Base-by-base conservation (phyloP, 169 alveolate species). In the Eimeria acervulina region DNA sequence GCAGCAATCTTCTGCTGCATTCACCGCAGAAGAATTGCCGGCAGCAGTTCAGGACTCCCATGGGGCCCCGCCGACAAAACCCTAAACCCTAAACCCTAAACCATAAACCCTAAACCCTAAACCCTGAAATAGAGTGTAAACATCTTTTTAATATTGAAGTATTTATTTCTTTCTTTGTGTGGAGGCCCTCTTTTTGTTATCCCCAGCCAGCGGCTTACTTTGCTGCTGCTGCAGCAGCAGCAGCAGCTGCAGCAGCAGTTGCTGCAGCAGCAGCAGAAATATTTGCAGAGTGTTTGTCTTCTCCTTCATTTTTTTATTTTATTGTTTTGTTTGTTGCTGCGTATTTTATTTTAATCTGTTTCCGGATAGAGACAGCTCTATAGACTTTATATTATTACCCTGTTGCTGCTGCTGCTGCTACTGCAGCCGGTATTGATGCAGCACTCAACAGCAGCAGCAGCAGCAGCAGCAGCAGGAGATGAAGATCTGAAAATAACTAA, bases 181-280 rank as follows among this genome's bases (percentile, higher is more conserved):
- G 15, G n/a, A 55, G 17, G 2, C 26, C 66, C 15, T 55, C 66
- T 19, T 7, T 55, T 2, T 19, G 5, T 8, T 23, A 55, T 2
- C 66, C 66, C 66, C 66, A 55, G 66, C 5, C 66, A 55, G 2
- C 81, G 1, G 28, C 44, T 5, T 5, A 12, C 42, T 6, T 15
- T 28, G 81, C 51, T 70, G 81, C 44, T 70, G 44, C 42, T 70
- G 81, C 76, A 5, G 76, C 76, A 5, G 76, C 28, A 8, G 36
- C 36, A 5, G 76, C 40, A 5, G 76, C 51, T 31, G 81, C 42
- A 13, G 81, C 38, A 5, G 81, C 38, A 7, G 81, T 12, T 28
- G 81, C 81, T 70, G 81, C 81, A 23, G 81, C 81, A 28, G 81
- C 81, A 28, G 44, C 81, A 70, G 51, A 36, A 28, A 13, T 21